Evolutionary conservation across 108 stramenopile genomes (phyloP), one percentile per base, ranked within the genome.

Genomic region (Cyclotella baltica): DNA sequence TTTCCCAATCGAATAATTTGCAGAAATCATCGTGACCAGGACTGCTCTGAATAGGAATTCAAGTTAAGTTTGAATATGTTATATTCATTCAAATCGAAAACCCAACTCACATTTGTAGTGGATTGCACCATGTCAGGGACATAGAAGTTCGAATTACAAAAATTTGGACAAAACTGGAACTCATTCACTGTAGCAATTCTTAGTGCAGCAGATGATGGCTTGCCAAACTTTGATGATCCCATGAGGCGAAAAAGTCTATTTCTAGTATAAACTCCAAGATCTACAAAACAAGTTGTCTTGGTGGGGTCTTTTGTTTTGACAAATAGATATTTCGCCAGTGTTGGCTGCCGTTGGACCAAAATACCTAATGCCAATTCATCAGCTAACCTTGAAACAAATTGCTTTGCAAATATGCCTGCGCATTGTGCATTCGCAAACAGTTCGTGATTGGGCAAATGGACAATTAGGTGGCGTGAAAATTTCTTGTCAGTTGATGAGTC

Each of bases 191-290:
- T 50, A 4, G 92, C 76, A 29, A 92, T 85, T 57, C 91, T 73
- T 35, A 96, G 81, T 1, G 85, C 85, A 36, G 88, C 87, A 48
- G 85, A 83, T 0, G 89, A 38, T 15, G 81, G 61, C 61, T 97
- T 96, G 20, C 94, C 94, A 69, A 84, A 92, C 52, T 98, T 98
- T 31, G 88, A 73, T 13, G 89, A 93, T 13, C 90, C 94, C 73
- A 95, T 68, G n/a, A 97, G 78, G 34, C 98, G 96, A 81, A 98
- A 98, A 34, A 96, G 76, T 28, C 98, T 88, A 81, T 98, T 98
- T 28, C 92, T 89, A 4, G 96, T 92, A 78, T 96, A 96, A 3
- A 96, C 96, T 2, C 95, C 92, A 33, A 89, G 72, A 87, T 98
- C 98, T 19, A 97, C 87, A 59, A 97, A 93, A 68, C 90, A 94